Conservation (phyloP, 805 yeast genomes). For the Yamadazyma akitaensis region DNA sequence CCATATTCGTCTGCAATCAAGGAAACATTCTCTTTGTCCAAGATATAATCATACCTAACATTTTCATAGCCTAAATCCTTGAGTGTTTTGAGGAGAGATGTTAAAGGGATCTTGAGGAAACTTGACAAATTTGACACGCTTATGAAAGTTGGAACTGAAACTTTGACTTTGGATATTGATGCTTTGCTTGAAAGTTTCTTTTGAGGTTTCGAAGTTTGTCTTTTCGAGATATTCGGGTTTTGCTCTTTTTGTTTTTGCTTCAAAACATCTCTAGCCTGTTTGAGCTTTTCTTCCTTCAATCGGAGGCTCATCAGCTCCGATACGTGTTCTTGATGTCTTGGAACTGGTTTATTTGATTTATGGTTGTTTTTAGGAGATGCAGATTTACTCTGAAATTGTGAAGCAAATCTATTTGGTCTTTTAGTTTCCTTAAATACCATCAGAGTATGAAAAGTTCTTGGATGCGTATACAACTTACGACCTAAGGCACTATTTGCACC, state of each 20-base stretch:
- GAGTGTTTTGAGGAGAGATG: conserved; percentile 55
- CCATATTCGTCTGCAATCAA: conserved; percentile 89
- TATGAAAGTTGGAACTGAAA: conserved; percentile 69
- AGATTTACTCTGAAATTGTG: conserved; percentile 15
- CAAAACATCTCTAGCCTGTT: conserved; percentile 12
- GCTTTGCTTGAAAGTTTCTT: conserved; percentile 2
- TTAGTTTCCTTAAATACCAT: neutral
- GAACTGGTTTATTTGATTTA: neutral
- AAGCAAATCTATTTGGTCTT: conserved; percentile 34
- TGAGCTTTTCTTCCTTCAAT: neutral
- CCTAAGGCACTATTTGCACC: neutral
- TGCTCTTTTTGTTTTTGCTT: neutral
- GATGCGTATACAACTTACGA: neutral
- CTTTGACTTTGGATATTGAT: conserved; percentile 21
- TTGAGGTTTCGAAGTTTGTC: conserved; percentile 2
- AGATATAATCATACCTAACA: conserved; percentile 68
- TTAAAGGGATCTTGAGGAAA: conserved; percentile 61
- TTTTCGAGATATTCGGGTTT: neutral
- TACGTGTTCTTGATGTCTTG: neutral
- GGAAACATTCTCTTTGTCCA: conserved; percentile 83
- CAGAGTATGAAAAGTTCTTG: neutral
- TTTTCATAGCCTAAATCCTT: conserved; percentile 69
- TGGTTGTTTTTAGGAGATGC: neutral
- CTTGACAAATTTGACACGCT: conserved; percentile 79
- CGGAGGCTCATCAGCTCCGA: neutral